Percentiles rank a stretch among this genome's conserved stretches.
These are phyloP conservation scores for Phytophthora megakarya DNA, from an alignment of 352 stramenopile genomes.

Conservation along the genomic window DNA sequence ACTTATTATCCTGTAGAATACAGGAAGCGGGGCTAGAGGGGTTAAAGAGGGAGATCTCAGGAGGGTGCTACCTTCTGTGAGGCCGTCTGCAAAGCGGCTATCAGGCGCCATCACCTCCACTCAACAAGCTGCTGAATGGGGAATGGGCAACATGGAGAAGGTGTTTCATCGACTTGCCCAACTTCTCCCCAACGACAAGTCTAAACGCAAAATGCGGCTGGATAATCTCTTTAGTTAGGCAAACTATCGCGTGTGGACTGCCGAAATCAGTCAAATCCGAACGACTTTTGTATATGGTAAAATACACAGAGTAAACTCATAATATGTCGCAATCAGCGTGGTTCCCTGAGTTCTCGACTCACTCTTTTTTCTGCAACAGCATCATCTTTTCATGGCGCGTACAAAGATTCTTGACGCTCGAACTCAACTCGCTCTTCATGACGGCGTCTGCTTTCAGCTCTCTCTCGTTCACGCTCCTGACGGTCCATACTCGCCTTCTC, in stretches of 20 bases:
- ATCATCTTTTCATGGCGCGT: too few species aligned
- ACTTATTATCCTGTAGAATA: too few species aligned
- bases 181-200: background rate
- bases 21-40: too few species aligned
- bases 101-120: background rate
- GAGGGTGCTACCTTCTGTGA: background rate
- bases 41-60: background rate
- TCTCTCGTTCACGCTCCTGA: too few species aligned
- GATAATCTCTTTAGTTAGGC: background rate
- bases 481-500: too few species aligned
- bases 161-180: background rate
- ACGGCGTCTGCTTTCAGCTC: too few species aligned
- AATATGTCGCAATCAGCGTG: too few species aligned
- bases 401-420: too few species aligned
- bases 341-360: too few species aligned
- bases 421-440: too few species aligned
- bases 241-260: background rate
- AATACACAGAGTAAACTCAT: background rate
- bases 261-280: background rate
- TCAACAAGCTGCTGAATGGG: background rate
- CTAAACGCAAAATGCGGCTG: background rate
- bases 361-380: background rate
- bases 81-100: background rate
- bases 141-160: background rate
- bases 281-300: background rate